Evolutionary conservation across 345 rosid species (phyloP), one percentile per base, ranked within the genome.

Genomic region (Chamaenerion angustifolium): DNA sequence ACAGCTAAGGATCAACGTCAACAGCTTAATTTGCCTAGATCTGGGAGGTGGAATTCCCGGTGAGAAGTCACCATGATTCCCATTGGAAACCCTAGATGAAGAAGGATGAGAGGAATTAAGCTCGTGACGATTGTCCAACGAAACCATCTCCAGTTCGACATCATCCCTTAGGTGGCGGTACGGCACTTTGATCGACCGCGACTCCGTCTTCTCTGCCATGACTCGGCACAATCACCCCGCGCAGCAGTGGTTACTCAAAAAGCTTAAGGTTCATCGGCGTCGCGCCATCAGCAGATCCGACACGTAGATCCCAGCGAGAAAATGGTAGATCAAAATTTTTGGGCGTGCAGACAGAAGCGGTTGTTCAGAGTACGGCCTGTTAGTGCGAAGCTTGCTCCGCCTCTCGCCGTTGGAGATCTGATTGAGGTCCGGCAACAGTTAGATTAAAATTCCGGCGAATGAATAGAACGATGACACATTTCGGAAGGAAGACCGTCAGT

Each of bases 121-220:
- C 41, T 69, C 56, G 67, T 47, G 19, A 18, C 63, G 55, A 23
- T 66, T 71, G 7, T 64, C 68, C 23, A 62, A 46, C 11, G 66
- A 57, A 50, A 72, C 77, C 86, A 80, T 78, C 63, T 86, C 98
- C 64, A 81, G 60, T 55, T 83, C 96, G 45, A 52, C 62, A 21
- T 78, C 93, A 62, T 80, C 75, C 78, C 57, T 69, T 52, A 92
- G 70, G 74, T 87, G 78, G 82, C 78, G 70, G 68, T 92, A 87
- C 27, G 83, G 79, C 43, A 77, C 76, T 42, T 65, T 63, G 52
- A 69, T 58, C 61, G 80, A 69, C 51, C 55, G 52, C 44, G 73
- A 49, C 44, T 76, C 81, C 53, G 68, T 56, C 65, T 45, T 71
- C 54, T 66, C 77, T 37, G 74, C 70, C 81, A 73, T 79, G 46